phyloP scores from a whole-genome alignment of 371 early-diverging fungal genomes.

The Syncephalis plumigaleata region DNA sequence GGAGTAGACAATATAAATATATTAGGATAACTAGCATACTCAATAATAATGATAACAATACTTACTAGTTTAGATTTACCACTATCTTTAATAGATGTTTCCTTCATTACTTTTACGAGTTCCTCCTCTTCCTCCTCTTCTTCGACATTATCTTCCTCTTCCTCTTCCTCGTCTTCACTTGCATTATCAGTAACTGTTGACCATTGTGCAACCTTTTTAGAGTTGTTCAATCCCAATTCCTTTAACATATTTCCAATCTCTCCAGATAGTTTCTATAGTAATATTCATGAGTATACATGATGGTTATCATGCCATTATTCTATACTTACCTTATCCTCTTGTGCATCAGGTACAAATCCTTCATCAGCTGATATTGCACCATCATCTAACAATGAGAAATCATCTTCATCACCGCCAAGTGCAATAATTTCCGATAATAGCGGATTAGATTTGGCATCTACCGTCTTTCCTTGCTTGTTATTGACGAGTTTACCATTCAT shows the following conservation, averaged over 20 bases:
- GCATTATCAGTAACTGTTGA: background rate
- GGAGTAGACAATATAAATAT: too few species aligned
- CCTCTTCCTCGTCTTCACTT: background rate
- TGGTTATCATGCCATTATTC: background rate
- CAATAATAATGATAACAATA: background rate
- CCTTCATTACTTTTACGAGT: background rate
- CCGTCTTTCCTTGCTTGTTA: too few species aligned
- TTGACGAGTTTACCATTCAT: too few species aligned
- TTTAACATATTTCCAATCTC: background rate
- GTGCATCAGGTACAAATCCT: constrained; percentile 4
- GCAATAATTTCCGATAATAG: constrained; percentile 18
- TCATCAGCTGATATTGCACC: constrained; percentile 14
- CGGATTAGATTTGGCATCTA: background rate
- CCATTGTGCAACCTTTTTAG: background rate
- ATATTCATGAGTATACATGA: constrained; percentile 1
- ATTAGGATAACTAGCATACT: background rate
- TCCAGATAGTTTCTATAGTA: background rate
- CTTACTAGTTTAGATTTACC: background rate
- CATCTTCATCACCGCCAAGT: constrained; percentile 18
- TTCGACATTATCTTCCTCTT: background rate
- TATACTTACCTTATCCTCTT: constrained; percentile 2
- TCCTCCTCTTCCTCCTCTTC: background rate
- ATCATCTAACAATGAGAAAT: constrained; percentile 18
- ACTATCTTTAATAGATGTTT: background rate
- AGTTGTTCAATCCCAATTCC: background rate